These are phyloP conservation scores for Chytriomyces sp. DNA, from an alignment of 192 early-diverging fungal species.

Conservation along the genomic window DNA sequence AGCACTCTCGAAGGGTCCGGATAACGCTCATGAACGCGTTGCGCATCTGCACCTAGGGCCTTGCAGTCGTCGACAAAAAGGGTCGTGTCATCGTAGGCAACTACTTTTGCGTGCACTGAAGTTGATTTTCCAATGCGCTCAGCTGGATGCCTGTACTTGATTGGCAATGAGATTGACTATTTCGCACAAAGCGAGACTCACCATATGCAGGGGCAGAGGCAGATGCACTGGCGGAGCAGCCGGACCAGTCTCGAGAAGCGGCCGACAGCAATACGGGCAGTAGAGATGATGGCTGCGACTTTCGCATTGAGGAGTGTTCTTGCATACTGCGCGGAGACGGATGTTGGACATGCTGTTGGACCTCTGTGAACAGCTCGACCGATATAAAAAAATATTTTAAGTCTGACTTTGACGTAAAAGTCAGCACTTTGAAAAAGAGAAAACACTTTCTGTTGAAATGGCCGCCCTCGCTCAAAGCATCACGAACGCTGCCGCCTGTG, in stretches of 20 bases:
- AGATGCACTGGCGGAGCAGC: too few relatives aligned
- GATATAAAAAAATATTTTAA: too few relatives aligned
- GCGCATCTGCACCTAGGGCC: not conserved
- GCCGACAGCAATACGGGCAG: constrained; percentile 17
- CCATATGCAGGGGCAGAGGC: too few relatives aligned
- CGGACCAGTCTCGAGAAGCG: not conserved
- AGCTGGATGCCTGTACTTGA: constrained; percentile 72
- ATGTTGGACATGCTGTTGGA: too few relatives aligned
- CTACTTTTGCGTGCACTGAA: constrained; percentile 79
- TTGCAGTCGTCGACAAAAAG: constrained; percentile 57
- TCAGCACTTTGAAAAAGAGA: constrained; percentile 1
- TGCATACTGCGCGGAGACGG: not conserved
- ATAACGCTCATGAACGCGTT: constrained; percentile 42
- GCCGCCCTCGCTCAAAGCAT: constrained; percentile 5
- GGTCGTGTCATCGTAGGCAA: constrained; percentile 71
- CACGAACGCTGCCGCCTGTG: constrained; percentile 2
- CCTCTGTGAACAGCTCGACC: too few relatives aligned
- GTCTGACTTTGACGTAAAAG: not conserved
- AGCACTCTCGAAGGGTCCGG: constrained; percentile 70
- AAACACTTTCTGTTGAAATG: constrained; percentile 2
- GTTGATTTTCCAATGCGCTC: constrained; percentile 89
- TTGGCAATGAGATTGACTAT: not conserved
- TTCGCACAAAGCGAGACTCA: not conserved
- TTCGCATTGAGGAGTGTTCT: not conserved
- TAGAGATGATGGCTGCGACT: not conserved